These are phyloP conservation scores for Pyrus hybrid DNA, from an alignment of 331 rosid genomes.

Conservation along the genomic window DNA sequence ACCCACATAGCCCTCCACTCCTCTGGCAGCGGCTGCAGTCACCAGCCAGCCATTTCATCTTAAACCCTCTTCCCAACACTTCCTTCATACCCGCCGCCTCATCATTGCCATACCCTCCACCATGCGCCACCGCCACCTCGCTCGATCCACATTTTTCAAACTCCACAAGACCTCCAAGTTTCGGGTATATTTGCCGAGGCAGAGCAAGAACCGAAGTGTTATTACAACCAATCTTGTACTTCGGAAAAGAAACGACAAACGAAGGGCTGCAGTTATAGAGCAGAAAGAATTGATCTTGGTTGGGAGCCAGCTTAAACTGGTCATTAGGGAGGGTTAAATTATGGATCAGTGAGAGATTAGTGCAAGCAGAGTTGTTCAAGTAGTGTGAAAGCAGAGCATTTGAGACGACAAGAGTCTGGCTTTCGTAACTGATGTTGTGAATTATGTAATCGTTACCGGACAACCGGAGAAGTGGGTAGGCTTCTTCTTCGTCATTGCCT, in stretches of 20 bases:
- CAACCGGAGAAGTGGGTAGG: slow-evolving; percentile 27
- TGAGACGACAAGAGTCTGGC: slow-evolving; percentile 30
- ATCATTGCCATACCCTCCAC: background rate
- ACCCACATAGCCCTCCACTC: slow-evolving; percentile 53
- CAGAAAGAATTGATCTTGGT: slow-evolving; percentile 7
- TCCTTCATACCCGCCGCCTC: slow-evolving; percentile 1
- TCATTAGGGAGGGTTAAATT: slow-evolving; percentile 1
- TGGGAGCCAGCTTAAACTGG: background rate
- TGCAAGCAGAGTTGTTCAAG: slow-evolving; percentile 5
- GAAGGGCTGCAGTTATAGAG: slow-evolving; percentile 25
- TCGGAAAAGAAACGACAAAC: background rate
- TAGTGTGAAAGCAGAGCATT: slow-evolving; percentile 10
- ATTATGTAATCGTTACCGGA: slow-evolving; percentile 3
- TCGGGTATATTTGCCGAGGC: background rate
- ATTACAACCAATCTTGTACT: slow-evolving; percentile 16
- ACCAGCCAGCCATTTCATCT: slow-evolving; percentile 35
- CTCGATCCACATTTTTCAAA: slow-evolving; percentile 8
- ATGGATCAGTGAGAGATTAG: background rate
- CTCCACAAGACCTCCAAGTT: background rate
- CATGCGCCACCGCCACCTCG: background rate
- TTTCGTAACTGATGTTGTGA: slow-evolving; percentile 27
- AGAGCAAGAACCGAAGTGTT: slow-evolving; percentile 30
- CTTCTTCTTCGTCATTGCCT: background rate
- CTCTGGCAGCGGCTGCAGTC: slow-evolving; percentile 18
- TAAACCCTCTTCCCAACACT: slow-evolving; percentile 38